Percentiles rank a stretch among this genome's conserved stretches.
These are phyloP conservation scores for Spiraea crenata DNA, from an alignment of 331 rosid species.

Conservation along the genomic window DNA sequence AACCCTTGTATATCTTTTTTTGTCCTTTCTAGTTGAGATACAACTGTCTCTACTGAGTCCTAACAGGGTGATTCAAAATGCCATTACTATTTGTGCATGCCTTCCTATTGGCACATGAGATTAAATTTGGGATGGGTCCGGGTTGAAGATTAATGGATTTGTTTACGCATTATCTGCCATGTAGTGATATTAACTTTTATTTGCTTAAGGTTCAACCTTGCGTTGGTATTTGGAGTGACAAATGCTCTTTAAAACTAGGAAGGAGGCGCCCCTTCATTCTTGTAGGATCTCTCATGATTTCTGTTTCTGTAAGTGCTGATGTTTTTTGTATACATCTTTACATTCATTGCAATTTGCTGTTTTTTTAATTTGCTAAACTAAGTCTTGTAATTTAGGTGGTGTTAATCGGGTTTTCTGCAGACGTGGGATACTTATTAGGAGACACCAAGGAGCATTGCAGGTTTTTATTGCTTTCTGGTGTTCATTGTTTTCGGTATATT, in stretches of 20 bases:
- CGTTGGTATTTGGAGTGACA: constrained; percentile 98
- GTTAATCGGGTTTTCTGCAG: constrained; percentile 95
- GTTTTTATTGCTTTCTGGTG: constrained; percentile 42
- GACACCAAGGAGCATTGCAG: constrained; percentile 94
- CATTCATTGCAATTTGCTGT: not conserved
- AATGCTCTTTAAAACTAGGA: constrained; percentile 84
- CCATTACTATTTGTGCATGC: not conserved
- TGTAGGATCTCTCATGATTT: constrained; percentile 84
- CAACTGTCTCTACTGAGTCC: not conserved
- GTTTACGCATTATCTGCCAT: not conserved
- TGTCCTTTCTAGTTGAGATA: not conserved
- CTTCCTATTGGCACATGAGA: not conserved
- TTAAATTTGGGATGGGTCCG: not conserved
- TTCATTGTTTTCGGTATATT: constrained; percentile 22
- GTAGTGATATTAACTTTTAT: not conserved
- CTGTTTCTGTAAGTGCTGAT: constrained; percentile 62
- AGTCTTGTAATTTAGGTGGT: constrained; percentile 69
- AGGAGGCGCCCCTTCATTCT: constrained; percentile 98
- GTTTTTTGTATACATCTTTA: constrained; percentile 9
- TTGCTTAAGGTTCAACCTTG: constrained; percentile 85
- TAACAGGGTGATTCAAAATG: constrained; percentile 1
- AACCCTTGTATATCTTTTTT: not conserved
- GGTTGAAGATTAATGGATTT: not conserved
- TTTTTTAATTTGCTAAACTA: constrained; percentile 41
- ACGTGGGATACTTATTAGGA: constrained; percentile 86